Evolutionary conservation across 2,329 filamentous ascomycete genomes (phyloP).

Genomic region (Talaromyces amestolkiae): DNA sequence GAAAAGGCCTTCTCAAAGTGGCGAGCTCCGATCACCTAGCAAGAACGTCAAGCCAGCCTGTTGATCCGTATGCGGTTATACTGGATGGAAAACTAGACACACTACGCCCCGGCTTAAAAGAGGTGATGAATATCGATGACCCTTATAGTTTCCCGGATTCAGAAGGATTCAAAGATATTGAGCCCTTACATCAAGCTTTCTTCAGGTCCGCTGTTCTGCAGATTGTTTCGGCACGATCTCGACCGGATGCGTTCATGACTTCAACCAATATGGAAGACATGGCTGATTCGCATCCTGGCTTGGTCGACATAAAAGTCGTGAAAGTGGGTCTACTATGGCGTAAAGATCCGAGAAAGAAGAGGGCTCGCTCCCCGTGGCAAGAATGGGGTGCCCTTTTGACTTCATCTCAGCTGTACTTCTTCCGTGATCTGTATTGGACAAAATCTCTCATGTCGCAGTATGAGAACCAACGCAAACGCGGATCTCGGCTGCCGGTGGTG

Average conservation of each 20-base stretch:
- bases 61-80: slow-evolving; percentile 93
- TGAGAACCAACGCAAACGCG: slow-evolving; percentile 75
- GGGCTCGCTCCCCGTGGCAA: slow-evolving; percentile 92
- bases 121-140: slow-evolving; percentile 90
- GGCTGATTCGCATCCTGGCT: slow-evolving; percentile 79
- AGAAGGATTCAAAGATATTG: slow-evolving; percentile 70
- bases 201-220: slow-evolving; percentile 89
- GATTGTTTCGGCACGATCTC: slow-evolving; percentile 88
- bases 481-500: slow-evolving; percentile 72
- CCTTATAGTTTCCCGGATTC: slow-evolving; percentile 85
- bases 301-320: slow-evolving; percentile 96
- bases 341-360: slow-evolving; percentile 90
- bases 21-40: slow-evolving; percentile 62
- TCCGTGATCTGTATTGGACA: slow-evolving; percentile 88
- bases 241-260: slow-evolving; percentile 92
- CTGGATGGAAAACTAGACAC: slow-evolving; percentile 83
- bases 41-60: slow-evolving; percentile 71
- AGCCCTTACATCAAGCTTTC: slow-evolving; percentile 81
- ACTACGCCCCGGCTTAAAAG: slow-evolving; percentile 79
- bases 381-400: slow-evolving; percentile 98
- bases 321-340: slow-evolving; percentile 95
- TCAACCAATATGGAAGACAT: slow-evolving; percentile 82
- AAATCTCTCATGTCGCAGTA: slow-evolving; percentile 88
- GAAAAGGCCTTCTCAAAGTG: slow-evolving; percentile 68
- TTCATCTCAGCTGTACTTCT: slow-evolving; percentile 95